A percentile compares a stretch with the other conserved stretches of the same genome.
Evolutionary conservation across 176 grass and related monocot genomes (phyloP).

Genomic region (Zoysia japonica): DNA sequence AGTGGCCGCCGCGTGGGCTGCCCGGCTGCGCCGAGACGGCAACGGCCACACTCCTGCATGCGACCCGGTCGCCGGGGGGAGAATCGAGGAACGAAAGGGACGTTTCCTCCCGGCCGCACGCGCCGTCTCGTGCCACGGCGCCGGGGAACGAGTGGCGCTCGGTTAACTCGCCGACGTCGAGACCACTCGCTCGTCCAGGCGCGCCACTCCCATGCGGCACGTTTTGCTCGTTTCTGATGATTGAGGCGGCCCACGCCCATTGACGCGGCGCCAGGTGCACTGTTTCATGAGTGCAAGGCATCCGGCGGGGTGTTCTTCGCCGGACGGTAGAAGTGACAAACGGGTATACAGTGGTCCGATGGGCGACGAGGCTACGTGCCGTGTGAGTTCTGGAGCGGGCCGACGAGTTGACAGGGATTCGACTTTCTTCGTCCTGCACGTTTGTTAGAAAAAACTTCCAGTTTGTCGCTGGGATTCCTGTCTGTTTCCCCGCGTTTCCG

Average conservation of each 20-base stretch:
- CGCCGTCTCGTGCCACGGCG: background rate
- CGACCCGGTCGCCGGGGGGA: background rate
- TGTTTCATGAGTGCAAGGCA: constrained; percentile 24
- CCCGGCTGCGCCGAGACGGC: constrained; percentile 29
- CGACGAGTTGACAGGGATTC: background rate
- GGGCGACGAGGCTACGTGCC: constrained; percentile 10
- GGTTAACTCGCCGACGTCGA: background rate
- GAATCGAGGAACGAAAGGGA: background rate
- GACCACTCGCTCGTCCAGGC: background rate
- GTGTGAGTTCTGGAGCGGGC: background rate
- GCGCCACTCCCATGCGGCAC: background rate
- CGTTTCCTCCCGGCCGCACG: background rate
- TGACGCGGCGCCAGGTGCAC: background rate
- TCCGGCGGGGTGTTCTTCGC: background rate
- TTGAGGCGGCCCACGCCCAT: background rate
- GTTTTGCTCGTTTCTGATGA: background rate
- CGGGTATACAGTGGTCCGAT: constrained; percentile 2
- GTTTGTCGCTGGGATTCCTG: background rate
- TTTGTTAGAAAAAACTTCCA: background rate
- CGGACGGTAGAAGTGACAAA: constrained; percentile 1
- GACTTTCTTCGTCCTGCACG: background rate
- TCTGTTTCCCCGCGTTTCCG: background rate
- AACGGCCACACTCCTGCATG: background rate
- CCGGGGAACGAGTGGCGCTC: background rate
- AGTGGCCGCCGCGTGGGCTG: constrained; percentile 2